Base-by-base conservation (phyloP, 495 filamentous ascomycete species). In the Podospora didyma region DNA sequence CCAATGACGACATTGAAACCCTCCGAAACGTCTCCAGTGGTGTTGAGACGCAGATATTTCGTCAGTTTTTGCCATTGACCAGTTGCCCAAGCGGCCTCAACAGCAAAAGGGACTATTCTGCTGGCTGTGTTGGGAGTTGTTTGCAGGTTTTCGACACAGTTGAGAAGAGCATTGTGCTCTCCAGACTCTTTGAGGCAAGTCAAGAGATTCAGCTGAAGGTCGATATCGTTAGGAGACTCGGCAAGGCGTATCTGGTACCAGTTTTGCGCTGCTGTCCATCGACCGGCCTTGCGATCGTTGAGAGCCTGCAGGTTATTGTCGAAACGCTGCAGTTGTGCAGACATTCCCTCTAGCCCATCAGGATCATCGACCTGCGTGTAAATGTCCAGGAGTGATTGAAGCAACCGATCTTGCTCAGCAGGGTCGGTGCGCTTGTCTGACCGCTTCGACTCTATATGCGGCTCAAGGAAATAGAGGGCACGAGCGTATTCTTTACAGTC, bases 341-440 rank as follows among this genome's bases (percentile, higher is more conserved):
- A 96, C 47, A 99, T 89, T 6, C 94, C 94, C 65, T 96, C 91
- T 42, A 99, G 87, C 0, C 95, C 92, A 69, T 99, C 94, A 1
- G 94, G 94, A 63, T 99, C 94, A 60, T 99, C 95, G 50, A 99
- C 97, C 59, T 95, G 86, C 1, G 89, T 92, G 69, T 97, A 99
- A 41, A 97, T 96, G 19, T 92, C 84, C 62, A 97, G 94, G 4
- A 98, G 73, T 26, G 85, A 79, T 61, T 91, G 83, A 61, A 92
- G 83, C 2, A 93, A 75, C 12, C 61, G 60, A 49, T 87, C 81
- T 20, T 76, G 73, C 19, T 79, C 62, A 7, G 44, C 42, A 2
- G 66, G 62, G 16, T 74, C 9, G 26, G 26, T 31, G 3, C 9
- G 4, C 3, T 31, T 67, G 12, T 72, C 65, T 26, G 58, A 54